Conservation (phyloP, 176 grass and related monocot species). For the Hordeum vulgare region DNA sequence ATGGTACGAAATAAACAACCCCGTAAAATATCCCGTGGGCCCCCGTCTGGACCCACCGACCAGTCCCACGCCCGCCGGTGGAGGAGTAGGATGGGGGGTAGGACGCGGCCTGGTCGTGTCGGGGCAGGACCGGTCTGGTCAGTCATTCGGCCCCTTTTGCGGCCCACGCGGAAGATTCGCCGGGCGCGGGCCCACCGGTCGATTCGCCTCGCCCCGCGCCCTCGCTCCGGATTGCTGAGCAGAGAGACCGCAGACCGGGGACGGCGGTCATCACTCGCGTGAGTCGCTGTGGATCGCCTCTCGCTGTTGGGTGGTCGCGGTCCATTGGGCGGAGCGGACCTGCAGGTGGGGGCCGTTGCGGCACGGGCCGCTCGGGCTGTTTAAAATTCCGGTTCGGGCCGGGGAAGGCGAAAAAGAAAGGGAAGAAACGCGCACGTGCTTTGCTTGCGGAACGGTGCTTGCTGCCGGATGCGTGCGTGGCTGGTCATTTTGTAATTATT, state of each 20-base stretch:
- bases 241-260: neutral
- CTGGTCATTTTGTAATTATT: neutral
- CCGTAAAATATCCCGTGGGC: neutral
- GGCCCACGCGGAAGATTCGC: slow-evolving; percentile 20
- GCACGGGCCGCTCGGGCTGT: neutral
- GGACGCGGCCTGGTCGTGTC: neutral
- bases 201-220: neutral
- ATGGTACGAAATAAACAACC: neutral
- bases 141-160: neutral
- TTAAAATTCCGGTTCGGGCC: neutral
- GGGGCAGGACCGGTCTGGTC: neutral
- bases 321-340: neutral
- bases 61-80: neutral
- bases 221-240: neutral
- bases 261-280: neutral
- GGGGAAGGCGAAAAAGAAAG: neutral
- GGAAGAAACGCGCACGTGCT: neutral
- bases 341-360: neutral
- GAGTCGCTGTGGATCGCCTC: neutral
- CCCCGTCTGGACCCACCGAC: neutral
- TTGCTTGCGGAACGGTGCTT: neutral
- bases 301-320: neutral
- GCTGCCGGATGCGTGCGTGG: neutral
- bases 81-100: neutral
- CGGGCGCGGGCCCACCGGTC: slow-evolving; percentile 12